Evolutionary conservation across 2,329 filamentous ascomycete species (phyloP).

Genomic region (Chaetomium sp.): DNA sequence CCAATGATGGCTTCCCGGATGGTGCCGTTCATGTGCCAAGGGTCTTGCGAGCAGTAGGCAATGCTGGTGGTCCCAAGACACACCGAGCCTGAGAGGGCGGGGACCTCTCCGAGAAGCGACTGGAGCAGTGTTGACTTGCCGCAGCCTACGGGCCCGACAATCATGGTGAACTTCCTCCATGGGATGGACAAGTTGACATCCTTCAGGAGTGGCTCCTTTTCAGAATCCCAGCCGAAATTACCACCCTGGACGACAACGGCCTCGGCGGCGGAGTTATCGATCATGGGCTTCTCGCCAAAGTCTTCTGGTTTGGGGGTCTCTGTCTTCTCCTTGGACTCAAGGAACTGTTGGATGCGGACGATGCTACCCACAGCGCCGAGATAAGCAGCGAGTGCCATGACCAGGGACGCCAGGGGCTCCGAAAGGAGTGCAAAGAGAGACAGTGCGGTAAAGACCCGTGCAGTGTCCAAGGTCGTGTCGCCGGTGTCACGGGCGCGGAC

Average conservation of each 20-base stretch:
- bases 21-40: conserved; percentile 38
- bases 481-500: conserved; percentile 27
- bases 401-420: conserved; percentile 29
- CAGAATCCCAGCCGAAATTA: conserved; percentile 17
- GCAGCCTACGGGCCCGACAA: conserved; percentile 38
- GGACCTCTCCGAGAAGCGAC: conserved; percentile 33
- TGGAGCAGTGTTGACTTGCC: conserved; percentile 38
- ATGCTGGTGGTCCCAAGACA: conserved; percentile 23
- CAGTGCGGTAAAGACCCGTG: conserved; percentile 32
- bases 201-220: conserved; percentile 16
- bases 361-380: conserved; percentile 30
- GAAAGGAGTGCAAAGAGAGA: conserved; percentile 32
- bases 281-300: conserved; percentile 2
- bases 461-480: conserved; percentile 25
- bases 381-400: conserved; percentile 30
- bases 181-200: conserved; percentile 14
- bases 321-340: conserved; percentile 25
- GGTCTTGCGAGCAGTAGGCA: conserved; percentile 38
- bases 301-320: conserved; percentile 8
- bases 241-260: conserved; percentile 15
- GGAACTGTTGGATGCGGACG: conserved; percentile 29
- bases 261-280: conserved; percentile 6
- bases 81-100: conserved; percentile 25
- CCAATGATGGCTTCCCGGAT: conserved; percentile 37
- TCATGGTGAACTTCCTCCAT: conserved; percentile 25